These are phyloP conservation scores for Sporothrix mexicana DNA, from an alignment of 2,329 filamentous ascomycete genomes.

Conservation along the genomic window DNA sequence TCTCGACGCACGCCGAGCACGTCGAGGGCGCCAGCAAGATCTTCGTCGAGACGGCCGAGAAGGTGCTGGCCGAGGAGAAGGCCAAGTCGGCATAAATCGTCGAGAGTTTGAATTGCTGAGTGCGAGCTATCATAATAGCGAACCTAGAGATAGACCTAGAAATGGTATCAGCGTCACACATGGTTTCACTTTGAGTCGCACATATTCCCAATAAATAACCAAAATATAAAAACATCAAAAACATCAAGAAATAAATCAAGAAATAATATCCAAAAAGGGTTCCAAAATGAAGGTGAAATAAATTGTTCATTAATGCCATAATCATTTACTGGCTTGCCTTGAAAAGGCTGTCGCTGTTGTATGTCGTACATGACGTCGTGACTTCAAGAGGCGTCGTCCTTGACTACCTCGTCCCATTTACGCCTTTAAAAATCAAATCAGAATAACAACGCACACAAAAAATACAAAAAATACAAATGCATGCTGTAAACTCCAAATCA, in stretches of 20 bases:
- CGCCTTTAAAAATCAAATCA: background rate
- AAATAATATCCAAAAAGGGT: background rate
- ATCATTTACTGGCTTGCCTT: background rate
- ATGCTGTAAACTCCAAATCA: constrained; percentile 43
- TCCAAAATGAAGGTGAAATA: background rate
- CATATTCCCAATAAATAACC: background rate
- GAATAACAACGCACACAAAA: constrained; percentile 2
- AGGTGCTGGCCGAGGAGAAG: constrained; percentile 48
- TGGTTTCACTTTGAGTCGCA: background rate
- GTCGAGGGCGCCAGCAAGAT: constrained; percentile 76
- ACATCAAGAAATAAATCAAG: background rate
- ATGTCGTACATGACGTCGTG: constrained; percentile 18
- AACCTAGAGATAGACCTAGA: background rate
- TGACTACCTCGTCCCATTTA: background rate
- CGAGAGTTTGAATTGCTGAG: background rate
- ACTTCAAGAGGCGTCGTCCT: background rate
- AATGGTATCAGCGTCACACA: background rate
- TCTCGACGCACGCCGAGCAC: constrained; percentile 72
- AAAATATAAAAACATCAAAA: background rate
- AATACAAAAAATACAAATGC: background rate
- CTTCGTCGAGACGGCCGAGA: constrained; percentile 68
- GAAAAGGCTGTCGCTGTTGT: constrained; percentile 16
- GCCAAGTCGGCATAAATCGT: constrained; percentile 9
- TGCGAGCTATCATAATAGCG: too few relatives aligned
- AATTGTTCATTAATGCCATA: background rate